A percentile compares a stretch with the other conserved stretches of the same genome.
Evolutionary conservation across 176 grass and related monocot genomes (phyloP).

Genomic region (Carex myosuroides): DNA sequence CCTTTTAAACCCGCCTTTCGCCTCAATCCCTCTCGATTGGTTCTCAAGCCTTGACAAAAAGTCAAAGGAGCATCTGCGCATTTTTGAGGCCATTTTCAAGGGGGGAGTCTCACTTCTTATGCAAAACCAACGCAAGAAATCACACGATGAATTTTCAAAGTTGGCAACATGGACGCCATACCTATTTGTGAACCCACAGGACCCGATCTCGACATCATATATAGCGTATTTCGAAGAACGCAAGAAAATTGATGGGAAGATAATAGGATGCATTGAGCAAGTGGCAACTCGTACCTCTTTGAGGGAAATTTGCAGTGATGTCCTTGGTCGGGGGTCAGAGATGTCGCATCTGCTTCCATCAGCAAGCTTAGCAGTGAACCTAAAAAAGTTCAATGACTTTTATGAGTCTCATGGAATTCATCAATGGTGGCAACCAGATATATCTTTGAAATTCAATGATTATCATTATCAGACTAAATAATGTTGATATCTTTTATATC

Average conservation of each 20-base stretch:
- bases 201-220: background rate
- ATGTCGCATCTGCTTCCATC: constrained; percentile 9
- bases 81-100: background rate
- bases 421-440: constrained; percentile 19
- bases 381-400: background rate
- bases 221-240: no score
- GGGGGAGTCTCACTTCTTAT: background rate
- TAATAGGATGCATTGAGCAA: constrained; percentile 1
- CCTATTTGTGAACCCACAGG: constrained; percentile 10
- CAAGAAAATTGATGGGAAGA: background rate
- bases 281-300: background rate
- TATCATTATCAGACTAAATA: background rate
- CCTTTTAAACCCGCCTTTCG: constrained; percentile 10
- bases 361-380: constrained; percentile 9
- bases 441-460: background rate
- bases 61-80: background rate
- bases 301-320: background rate
- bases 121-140: background rate
- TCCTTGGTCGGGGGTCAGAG: background rate
- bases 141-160: background rate
- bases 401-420: constrained; percentile 13
- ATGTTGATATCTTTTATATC: background rate
- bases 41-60: constrained; percentile 5
- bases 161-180: background rate
- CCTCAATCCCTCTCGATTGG: constrained; percentile 10